These are phyloP conservation scores for Quercus engelmannii DNA, from an alignment of 306 rosid genomes.

Conservation along the genomic window DNA sequence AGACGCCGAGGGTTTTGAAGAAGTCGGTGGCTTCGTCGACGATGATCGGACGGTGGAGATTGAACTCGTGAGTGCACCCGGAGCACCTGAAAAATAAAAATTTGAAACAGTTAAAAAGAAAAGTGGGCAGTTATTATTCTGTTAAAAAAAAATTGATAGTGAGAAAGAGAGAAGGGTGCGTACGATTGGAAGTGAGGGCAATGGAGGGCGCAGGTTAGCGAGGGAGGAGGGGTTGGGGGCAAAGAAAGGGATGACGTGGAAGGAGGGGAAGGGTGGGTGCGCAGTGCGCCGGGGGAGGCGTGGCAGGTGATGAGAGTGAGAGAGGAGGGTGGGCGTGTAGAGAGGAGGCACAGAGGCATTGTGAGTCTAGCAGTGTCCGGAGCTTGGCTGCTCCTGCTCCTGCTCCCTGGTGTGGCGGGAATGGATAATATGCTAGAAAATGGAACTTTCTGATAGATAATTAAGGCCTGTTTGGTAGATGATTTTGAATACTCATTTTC, in stretches of 20 bases:
- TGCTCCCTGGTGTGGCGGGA: constrained; percentile 37
- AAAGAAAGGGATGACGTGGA: constrained; percentile 30
- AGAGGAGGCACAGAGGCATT: constrained; percentile 49
- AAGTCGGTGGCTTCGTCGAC: constrained; percentile 71
- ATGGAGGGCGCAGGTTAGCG: constrained; percentile 72
- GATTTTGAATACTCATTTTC: too few species aligned
- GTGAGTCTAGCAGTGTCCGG: background rate
- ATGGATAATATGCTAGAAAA: constrained; percentile 24
- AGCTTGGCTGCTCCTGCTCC: background rate
- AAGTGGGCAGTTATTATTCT: background rate
- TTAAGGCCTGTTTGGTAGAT: too few species aligned
- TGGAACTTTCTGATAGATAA: background rate
- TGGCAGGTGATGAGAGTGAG: constrained; percentile 53
- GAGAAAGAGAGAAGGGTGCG: constrained; percentile 8
- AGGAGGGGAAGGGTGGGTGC: constrained; percentile 17
- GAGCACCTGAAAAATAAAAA: constrained; percentile 57
- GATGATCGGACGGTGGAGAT: constrained; percentile 78
- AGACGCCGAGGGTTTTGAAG: constrained; percentile 61
- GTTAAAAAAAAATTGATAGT: background rate
- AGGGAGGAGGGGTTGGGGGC: constrained; percentile 29
- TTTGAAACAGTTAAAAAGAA: background rate
- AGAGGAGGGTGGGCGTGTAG: constrained; percentile 43
- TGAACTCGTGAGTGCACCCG: constrained; percentile 82
- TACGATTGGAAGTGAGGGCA: constrained; percentile 87
- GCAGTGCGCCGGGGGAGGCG: constrained; percentile 32